phyloP scores from a whole-genome alignment of 805 yeast genomes.

The Candida maesae region DNA sequence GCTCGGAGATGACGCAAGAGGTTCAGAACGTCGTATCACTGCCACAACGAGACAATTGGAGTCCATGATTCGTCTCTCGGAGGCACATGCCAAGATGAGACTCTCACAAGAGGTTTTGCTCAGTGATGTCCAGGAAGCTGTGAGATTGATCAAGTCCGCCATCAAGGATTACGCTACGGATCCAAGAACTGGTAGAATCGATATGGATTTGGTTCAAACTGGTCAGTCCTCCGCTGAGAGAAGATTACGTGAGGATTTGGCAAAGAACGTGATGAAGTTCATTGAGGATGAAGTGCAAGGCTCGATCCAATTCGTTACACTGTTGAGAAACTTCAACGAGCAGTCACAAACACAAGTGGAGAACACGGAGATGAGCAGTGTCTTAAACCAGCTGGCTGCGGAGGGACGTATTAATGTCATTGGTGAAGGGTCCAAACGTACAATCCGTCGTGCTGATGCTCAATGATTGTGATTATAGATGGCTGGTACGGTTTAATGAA shows the following conservation, averaged over 20 bases:
- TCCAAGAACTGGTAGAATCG: conserved; percentile 94
- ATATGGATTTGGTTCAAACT: conserved; percentile 95
- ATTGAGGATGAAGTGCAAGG: conserved; percentile 45
- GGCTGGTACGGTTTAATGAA: too few species aligned
- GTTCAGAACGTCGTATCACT: conserved; percentile 86
- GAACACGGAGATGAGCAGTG: conserved; percentile 64
- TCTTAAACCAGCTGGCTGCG: conserved; percentile 59
- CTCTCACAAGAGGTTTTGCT: conserved; percentile 66
- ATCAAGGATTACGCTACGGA: conserved; percentile 98
- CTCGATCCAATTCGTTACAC: conserved; percentile 53
- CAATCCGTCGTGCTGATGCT: conserved; percentile 32
- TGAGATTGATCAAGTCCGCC: conserved; percentile 86
- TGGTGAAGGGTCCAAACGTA: conserved; percentile 71
- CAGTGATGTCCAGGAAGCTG: conserved; percentile 89
- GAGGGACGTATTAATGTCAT: conserved; percentile 66
- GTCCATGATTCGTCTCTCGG: conserved; percentile 89
- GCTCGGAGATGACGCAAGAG: conserved; percentile 85
- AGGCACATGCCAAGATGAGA: conserved; percentile 98
- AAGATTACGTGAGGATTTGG: conserved; percentile 67
- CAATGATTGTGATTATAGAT: too few species aligned
- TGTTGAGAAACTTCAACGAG: conserved; percentile 62
- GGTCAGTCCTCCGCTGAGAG: conserved; percentile 90
- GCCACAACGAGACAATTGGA: conserved; percentile 98
- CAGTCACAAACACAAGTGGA: conserved; percentile 63
- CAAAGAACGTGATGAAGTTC: conserved; percentile 52